Conservation (phyloP, 805 yeast genomes). For the Vanderwaltozyma verrucispora region DNA sequence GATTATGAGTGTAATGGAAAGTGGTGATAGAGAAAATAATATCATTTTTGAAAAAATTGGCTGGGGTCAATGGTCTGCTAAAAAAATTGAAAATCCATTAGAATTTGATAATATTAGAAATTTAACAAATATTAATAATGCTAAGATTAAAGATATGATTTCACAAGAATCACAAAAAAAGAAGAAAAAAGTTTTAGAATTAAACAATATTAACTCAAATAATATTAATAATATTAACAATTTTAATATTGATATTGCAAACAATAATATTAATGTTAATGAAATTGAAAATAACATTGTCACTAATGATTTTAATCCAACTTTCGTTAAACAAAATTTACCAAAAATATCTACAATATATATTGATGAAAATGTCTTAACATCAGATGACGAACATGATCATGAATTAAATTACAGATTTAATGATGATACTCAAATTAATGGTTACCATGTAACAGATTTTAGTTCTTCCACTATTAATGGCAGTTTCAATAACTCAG, state of each 20-base stretch:
- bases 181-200: slow-evolving; percentile 13
- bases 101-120: slow-evolving; percentile 32
- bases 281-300: too few species aligned
- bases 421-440: slow-evolving; percentile 4
- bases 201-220: slow-evolving; percentile 1
- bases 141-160: slow-evolving; percentile 35
- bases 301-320: too few species aligned
- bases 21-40: slow-evolving; percentile 41
- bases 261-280: too few species aligned
- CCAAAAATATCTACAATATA: slow-evolving; percentile 11
- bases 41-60: slow-evolving; percentile 87
- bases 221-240: too few species aligned
- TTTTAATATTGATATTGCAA: too few species aligned
- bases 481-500: slow-evolving; percentile 10
- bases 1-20: slow-evolving; percentile 81
- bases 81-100: slow-evolving; percentile 31
- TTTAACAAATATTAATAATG: slow-evolving; percentile 30
- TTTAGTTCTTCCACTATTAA: too few species aligned
- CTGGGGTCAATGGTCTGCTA: slow-evolving; percentile 93
- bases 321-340: slow-evolving; percentile 3
- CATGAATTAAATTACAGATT: slow-evolving; percentile 13
- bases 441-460: slow-evolving; percentile 2
- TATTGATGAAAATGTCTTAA: slow-evolving; percentile 32
- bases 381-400: slow-evolving; percentile 17
- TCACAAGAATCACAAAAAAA: slow-evolving; percentile 20